phyloP scores from a whole-genome alignment of 148 eudicot genomes.

The Polygonum maritimum region DNA sequence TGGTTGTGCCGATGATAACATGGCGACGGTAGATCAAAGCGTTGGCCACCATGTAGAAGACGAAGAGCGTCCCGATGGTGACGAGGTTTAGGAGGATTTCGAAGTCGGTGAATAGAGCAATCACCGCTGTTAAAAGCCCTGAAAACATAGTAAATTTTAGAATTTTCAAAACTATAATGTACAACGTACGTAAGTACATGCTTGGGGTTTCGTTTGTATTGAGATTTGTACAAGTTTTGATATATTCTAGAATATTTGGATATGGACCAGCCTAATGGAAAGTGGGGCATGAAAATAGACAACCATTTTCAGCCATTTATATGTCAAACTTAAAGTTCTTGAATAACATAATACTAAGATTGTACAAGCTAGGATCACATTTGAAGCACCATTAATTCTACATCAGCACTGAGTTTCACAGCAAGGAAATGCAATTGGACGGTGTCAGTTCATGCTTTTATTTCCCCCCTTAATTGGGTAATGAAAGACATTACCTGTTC shows the following conservation, averaged over 20 bases:
- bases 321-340: not conserved
- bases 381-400: not conserved
- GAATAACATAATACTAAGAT: not conserved
- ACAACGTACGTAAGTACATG: not conserved
- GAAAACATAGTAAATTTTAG: constrained; percentile 10
- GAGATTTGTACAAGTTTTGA: too few relatives aligned
- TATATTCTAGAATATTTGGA: too few relatives aligned
- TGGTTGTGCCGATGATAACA: constrained; percentile 46
- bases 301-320: not conserved
- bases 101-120: constrained; percentile 78
- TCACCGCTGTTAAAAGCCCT: constrained; percentile 75
- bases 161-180: too few relatives aligned
- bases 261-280: not conserved
- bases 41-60: constrained; percentile 89
- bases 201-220: not conserved
- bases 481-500: not conserved
- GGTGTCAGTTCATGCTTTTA: not conserved
- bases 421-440: not conserved
- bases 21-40: constrained; percentile 80
- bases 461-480: not conserved
- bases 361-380: not conserved
- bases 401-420: not conserved
- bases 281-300: not conserved
- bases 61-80: constrained; percentile 82
- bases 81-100: constrained; percentile 70